These are phyloP conservation scores for Termitomyces sp. DNA, from an alignment of 768 basidiomycete genomes.

Conservation along the genomic window DNA sequence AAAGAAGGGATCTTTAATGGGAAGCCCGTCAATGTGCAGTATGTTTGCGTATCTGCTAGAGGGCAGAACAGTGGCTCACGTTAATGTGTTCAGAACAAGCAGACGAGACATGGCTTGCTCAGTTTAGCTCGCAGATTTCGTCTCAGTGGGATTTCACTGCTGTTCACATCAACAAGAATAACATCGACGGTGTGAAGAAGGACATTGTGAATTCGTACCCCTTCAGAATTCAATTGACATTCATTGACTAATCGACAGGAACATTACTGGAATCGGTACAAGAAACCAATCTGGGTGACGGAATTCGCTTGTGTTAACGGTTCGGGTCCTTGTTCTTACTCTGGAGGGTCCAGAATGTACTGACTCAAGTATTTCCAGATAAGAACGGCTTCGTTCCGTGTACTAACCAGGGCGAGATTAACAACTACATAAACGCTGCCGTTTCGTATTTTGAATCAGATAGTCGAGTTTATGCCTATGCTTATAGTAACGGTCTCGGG, in stretches of 20 bases:
- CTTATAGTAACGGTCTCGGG: slow-evolving; percentile 44
- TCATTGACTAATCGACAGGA: slow-evolving; percentile 23
- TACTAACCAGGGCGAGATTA: slow-evolving; percentile 38
- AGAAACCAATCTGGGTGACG: slow-evolving; percentile 46
- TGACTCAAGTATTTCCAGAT: slow-evolving; percentile 19
- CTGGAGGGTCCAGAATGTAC: background rate
- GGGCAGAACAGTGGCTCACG: background rate
- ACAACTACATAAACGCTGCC: slow-evolving; percentile 35
- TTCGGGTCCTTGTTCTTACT: slow-evolving; percentile 5
- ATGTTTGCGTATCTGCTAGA: slow-evolving; percentile 10
- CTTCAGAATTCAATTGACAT: background rate
- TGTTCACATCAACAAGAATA: slow-evolving; percentile 48
- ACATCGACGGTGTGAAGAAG: slow-evolving; percentile 36
- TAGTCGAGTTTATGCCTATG: slow-evolving; percentile 36
- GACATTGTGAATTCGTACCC: slow-evolving; percentile 30
- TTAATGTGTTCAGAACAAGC: slow-evolving; percentile 32
- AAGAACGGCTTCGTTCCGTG: slow-evolving; percentile 37
- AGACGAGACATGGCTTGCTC: slow-evolving; percentile 43
- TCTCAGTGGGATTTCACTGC: slow-evolving; percentile 43
- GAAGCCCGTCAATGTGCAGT: slow-evolving; percentile 50
- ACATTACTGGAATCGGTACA: slow-evolving; percentile 37
- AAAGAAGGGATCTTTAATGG: slow-evolving; percentile 35
- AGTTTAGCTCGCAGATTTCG: slow-evolving; percentile 33
- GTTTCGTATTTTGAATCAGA: slow-evolving; percentile 36
- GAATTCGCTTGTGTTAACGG: slow-evolving; percentile 48